Base-by-base conservation (phyloP, 345 rosid genomes). In the Physaria fendleri region DNA sequence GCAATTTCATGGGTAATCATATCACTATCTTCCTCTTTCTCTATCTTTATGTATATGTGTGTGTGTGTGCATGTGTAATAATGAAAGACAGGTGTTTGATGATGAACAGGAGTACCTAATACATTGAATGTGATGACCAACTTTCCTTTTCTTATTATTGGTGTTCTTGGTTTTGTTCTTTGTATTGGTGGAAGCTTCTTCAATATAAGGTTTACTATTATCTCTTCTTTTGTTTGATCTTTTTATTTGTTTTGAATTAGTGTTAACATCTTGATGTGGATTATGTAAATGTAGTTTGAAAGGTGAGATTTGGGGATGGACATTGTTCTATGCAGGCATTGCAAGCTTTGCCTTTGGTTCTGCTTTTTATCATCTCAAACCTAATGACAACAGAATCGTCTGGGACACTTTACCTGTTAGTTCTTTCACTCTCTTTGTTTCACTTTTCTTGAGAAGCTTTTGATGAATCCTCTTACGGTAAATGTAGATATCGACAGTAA, bases 401-500 rank as follows among this genome's bases (percentile, higher is more conserved):
- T 85, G 82, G 82, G 95, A 85, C 77, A 78, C 77, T 61, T 74
- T 90, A 71, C 97, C 95, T 83, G 95, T 87, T 56, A 74, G 95
- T 71, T 20, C 71, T 22, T 22, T 11, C 37, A 3, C 35, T 8
- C 35, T n/a, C 35, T 34, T 35, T 8, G 13, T 16, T 35, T 34
- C 13, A 35, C 17, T 35, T 13, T 0, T 6, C 50, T 5, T 47
- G 4, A 1, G 33, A 47, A 5, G 58, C 16, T 28, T 44, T 3
- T 23, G 15, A 56, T 58, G 34, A 23, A 32, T 64, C 52, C 43
- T 30, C 40, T 13, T 39, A 42, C 3, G 5, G 20, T 20, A 29
- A 8, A 6, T 34, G 18, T 4, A 34, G 34, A 33, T 59, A 32
- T 45, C 46, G 15, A 11, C 3, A 59, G 12, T 9, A 8, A 2